Evolutionary conservation across 2,329 filamentous ascomycete genomes (phyloP), one percentile per base, ranked within the genome.

Genomic region (Rhinocladiella similis): DNA sequence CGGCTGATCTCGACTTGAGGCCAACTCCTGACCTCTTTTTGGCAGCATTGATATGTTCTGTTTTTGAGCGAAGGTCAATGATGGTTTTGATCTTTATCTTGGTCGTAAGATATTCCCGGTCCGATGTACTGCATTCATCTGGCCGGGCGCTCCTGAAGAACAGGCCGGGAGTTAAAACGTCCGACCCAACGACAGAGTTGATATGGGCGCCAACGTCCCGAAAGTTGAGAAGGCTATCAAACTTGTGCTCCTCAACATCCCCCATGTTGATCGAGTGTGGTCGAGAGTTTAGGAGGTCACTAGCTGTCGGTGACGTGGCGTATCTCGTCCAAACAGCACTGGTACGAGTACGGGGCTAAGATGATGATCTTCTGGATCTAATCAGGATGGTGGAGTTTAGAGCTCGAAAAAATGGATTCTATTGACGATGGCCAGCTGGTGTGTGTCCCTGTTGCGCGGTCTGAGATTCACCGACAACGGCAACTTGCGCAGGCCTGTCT

Each of bases 51-150:
- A 84, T 77, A 66, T 90, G 87, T 71, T 93, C 90, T 19, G 89
- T 90, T 84, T 87, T 84, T 60, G 90, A 90, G 54, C 91, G 83
- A 10, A 96, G 76, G 74, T 96, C 91, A 57, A 96, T 81, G 39
- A 96, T 82, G 2, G 85, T 90, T 63, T 80, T 83, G 61, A 96
- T 82, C 19, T 82, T 79, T 63, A 87, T 80, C 29, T 84, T 79
- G 6, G 84, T 72, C 9, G 76, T 72, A 10, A 96, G 78, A 29
- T 77, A 74, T 33, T 76, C 69, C 54, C 83, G 82, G 72, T 96
- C 91, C 35, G 77, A 69, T 18, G 78, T 67, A 0, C 88, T 87
- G 35, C 90, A 89, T 70, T 90, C 85, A 67, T 96, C 90, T 80
- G 71, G 69, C 69, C 85, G 78, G 14, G 87, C 87, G 57, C 87